Base-by-base conservation (phyloP, 257 asterid genomes). In the Cruciata laevipes region DNA sequence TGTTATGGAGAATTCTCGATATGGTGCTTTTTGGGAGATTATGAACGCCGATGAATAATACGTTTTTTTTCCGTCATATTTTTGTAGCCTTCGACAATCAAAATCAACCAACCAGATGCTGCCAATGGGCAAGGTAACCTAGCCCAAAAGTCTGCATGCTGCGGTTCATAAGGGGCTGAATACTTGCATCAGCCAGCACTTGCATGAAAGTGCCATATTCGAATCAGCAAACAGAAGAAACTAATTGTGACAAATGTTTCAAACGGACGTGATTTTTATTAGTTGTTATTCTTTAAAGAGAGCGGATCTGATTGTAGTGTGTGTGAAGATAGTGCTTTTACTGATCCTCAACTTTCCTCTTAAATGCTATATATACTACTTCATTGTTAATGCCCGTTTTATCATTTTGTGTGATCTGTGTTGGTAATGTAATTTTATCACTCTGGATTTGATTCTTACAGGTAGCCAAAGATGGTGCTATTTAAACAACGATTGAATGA, bases 141-240 rank as follows among this genome's bases (percentile, higher is more conserved):
- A 31, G 66, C 76, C 66, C 78, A 78, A 67, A 82, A 71, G 69
- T 76, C 86, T 37, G 76, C 83, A 20, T 82, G 86, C 69, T 82
- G 83, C 18, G 78, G 83, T 62, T 73, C 79, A 37, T 78, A 66
- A 53, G 52, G 60, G 71, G 55, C 63, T n/a, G 44, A 9, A 38
- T 31, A 33, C 55, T 42, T 47, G 55, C 55, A 47, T 20, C 23
- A 31, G 30, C 12, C 16, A 44, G 60, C 60, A 65, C 60, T 24
- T 65, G 27, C 8, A 33, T 20, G 60, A n/a, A 13, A 51, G 71
- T 35, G 71, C 71, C 25, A 33, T 18, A 55, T 52, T 67, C 38
- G 37, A 25, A 33, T 20, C 47, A 21, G 35, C 18, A 63, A 61
- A 24, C 63, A 25, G 35, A 20, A 49, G 49, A 66, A 57, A 64